Conservation (phyloP, 768 basidiomycete genomes). For the Auricularia sp. region DNA sequence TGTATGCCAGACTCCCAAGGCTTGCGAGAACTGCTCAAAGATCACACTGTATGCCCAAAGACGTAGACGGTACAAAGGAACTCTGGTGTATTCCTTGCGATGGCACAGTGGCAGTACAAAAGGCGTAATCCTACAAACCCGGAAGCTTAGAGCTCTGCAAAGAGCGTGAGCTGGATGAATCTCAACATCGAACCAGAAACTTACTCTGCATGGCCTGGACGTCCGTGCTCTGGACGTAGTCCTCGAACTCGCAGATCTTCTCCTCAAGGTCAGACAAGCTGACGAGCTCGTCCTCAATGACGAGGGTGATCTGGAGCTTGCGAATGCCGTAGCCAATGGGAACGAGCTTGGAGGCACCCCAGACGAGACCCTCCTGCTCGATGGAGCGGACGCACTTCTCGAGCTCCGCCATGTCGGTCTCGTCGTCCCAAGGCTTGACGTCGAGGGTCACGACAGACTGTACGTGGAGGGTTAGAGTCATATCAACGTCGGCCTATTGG, state of each 20-base stretch:
- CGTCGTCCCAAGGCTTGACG: slow-evolving; percentile 99
- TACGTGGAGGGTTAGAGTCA: slow-evolving; percentile 1
- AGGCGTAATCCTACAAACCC: neutral
- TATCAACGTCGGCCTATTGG: too few relatives aligned
- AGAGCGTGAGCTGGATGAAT: neutral
- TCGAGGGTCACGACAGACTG: slow-evolving; percentile 97
- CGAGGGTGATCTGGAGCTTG: slow-evolving; percentile 71
- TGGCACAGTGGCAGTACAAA: too few relatives aligned
- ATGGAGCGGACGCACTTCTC: slow-evolving; percentile 80
- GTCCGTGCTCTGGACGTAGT: slow-evolving; percentile 86
- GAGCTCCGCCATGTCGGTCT: slow-evolving; percentile 89
- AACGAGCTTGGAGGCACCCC: slow-evolving; percentile 91
- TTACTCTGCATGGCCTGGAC: slow-evolving; percentile 80
- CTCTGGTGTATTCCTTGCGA: too few relatives aligned
- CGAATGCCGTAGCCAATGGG: slow-evolving; percentile 87
- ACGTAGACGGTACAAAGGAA: too few relatives aligned
- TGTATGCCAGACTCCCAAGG: too few relatives aligned
- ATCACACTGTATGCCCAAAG: too few relatives aligned
- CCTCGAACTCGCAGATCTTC: slow-evolving; percentile 73
- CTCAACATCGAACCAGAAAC: slow-evolving; percentile 29
- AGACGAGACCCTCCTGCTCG: slow-evolving; percentile 82
- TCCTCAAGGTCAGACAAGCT: slow-evolving; percentile 92
- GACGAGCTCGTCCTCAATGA: slow-evolving; percentile 87
- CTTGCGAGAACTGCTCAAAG: too few relatives aligned
- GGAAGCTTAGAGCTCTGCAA: neutral